phyloP scores from a whole-genome alignment of 2,329 filamentous ascomycete species.

The Blumeriella jaapii region DNA sequence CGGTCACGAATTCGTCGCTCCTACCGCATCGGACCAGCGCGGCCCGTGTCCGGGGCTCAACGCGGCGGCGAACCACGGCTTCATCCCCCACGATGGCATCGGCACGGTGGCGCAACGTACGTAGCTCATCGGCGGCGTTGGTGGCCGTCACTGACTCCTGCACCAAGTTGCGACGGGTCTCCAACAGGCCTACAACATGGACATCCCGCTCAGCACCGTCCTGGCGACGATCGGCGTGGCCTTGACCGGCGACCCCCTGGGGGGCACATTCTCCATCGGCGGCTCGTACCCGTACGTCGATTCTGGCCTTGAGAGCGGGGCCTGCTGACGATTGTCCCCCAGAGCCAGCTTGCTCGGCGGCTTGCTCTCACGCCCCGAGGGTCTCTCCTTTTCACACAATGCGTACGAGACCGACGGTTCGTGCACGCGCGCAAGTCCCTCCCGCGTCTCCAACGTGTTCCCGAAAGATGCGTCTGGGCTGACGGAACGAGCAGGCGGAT shows the following conservation, averaged over 20 bases:
- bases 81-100: slow-evolving; percentile 20
- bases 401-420: slow-evolving; percentile 12
- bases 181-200: slow-evolving; percentile 7
- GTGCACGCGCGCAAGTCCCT: slow-evolving; percentile 4
- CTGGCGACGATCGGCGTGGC: slow-evolving; percentile 6
- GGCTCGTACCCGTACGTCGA: slow-evolving; percentile 10
- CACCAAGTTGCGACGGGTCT: slow-evolving; percentile 3
- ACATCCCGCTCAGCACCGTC: slow-evolving; percentile 4
- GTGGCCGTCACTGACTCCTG: not conserved
- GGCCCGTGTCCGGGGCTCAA: slow-evolving; percentile 25
- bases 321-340: too few species aligned
- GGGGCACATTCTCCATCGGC: slow-evolving; percentile 7
- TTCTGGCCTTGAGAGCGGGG: too few species aligned
- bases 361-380: slow-evolving; percentile 5
- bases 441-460: not conserved
- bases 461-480: not conserved
- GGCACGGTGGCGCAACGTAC: slow-evolving; percentile 4
- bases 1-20: slow-evolving; percentile 10
- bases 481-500: slow-evolving; percentile 2
- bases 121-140: not conserved
- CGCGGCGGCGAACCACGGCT: slow-evolving; percentile 31
- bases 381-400: slow-evolving; percentile 10
- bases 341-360: slow-evolving; percentile 5
- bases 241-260: slow-evolving; percentile 6
- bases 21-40: slow-evolving; percentile 6